Evolutionary conservation across 2,329 filamentous ascomycete genomes (phyloP).

Genomic region (Sporothrix luriei): DNA sequence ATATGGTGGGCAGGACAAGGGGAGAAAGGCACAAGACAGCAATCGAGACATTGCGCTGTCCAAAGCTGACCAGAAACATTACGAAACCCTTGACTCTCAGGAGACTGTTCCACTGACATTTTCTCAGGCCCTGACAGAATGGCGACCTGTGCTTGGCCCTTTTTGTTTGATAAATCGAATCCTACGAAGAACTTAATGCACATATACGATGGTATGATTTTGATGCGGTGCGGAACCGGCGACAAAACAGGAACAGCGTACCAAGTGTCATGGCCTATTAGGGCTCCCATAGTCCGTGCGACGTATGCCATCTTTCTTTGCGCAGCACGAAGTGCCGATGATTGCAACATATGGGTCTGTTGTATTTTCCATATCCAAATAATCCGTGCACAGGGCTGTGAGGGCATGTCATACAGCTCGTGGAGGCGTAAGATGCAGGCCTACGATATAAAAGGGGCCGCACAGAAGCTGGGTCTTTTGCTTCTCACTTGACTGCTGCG

Average conservation of each 20-base stretch:
- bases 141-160: background rate
- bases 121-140: background rate
- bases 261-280: background rate
- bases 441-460: no score
- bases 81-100: conserved; percentile 11
- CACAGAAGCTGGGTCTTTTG: no score
- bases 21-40: background rate
- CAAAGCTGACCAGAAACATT: conserved; percentile 21
- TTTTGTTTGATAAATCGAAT: background rate
- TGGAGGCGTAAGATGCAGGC: background rate
- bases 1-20: background rate
- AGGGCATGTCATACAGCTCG: background rate
- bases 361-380: background rate
- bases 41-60: conserved; percentile 5
- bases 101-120: background rate
- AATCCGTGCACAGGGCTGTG: background rate
- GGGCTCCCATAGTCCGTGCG: background rate
- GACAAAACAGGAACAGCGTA: conserved; percentile 2
- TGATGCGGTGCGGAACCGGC: background rate
- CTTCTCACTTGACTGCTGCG: no score
- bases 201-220: background rate
- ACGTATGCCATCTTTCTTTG: background rate
- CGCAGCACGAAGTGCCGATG: background rate
- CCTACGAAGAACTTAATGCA: background rate
- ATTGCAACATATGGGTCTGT: background rate